phyloP scores from a whole-genome alignment of 1,284 basidiomycete genomes.

The Boletellus sp. region DNA sequence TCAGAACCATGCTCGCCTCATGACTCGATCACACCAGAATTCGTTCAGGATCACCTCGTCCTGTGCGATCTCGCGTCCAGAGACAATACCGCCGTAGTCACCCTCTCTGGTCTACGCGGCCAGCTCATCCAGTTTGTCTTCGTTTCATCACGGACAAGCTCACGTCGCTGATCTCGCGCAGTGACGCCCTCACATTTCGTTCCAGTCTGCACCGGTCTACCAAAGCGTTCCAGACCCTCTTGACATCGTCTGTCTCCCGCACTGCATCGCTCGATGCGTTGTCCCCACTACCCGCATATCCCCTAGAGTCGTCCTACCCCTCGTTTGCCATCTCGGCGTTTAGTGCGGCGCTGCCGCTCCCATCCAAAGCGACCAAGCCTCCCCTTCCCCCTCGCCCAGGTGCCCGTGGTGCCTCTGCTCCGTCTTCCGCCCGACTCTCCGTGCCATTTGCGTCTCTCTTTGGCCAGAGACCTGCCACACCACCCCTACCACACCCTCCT shows the following conservation, averaged over 20 bases:
- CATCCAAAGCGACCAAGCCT: conserved; percentile 58
- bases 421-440: conserved; percentile 44
- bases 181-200: conserved; percentile 57
- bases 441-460: conserved; percentile 70
- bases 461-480: conserved; percentile 41
- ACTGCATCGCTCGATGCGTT: conserved; percentile 47
- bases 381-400: conserved; percentile 60
- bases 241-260: conserved; percentile 47
- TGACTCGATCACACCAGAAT: conserved; percentile 65
- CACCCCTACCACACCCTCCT: conserved; percentile 26
- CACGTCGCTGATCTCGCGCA: conserved; percentile 28
- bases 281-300: conserved; percentile 43
- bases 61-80: conserved; percentile 52
- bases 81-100: conserved; percentile 56
- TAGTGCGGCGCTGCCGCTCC: conserved; percentile 59
- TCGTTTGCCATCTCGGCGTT: conserved; percentile 49
- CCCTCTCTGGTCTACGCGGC: conserved; percentile 79
- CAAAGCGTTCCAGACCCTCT: conserved; percentile 57
- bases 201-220: conserved; percentile 65
- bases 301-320: conserved; percentile 46
- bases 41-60: conserved; percentile 75
- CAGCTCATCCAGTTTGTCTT: conserved; percentile 51
- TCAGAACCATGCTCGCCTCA: conserved; percentile 47
- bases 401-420: conserved; percentile 18
- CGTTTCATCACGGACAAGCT: conserved; percentile 4